Evolutionary conservation across 2,329 filamentous ascomycete genomes (phyloP).

Genomic region (Colletotrichum sp.): DNA sequence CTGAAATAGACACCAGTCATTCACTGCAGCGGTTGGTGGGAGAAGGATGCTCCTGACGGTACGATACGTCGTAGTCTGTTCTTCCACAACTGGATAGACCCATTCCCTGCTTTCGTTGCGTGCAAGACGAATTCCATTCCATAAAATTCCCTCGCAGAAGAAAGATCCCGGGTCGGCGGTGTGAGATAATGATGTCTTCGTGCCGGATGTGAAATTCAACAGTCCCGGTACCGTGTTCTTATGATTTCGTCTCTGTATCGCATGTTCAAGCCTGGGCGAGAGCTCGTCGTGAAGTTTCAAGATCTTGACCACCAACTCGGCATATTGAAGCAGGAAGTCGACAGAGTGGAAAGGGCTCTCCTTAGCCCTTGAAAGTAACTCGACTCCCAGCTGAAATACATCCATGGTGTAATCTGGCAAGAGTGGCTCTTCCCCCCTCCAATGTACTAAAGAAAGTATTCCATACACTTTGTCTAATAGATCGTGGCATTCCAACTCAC

Average conservation of each 20-base stretch:
- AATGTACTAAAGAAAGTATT: neutral
- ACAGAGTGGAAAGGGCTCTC: neutral
- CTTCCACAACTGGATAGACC: neutral
- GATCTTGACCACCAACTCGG: neutral
- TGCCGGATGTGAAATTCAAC: neutral
- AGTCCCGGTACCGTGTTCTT: neutral
- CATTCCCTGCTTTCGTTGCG: neutral
- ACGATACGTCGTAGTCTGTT: neutral
- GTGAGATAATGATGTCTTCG: neutral
- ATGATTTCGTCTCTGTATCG: neutral
- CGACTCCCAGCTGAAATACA: neutral
- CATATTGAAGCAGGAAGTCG: neutral
- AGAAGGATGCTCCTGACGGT: neutral
- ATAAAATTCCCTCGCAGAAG: neutral
- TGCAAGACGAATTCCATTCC: neutral
- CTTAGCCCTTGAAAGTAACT: neutral
- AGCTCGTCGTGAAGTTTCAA: neutral
- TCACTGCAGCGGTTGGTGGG: neutral
- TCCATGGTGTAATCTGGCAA: neutral
- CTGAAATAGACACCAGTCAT: neutral
- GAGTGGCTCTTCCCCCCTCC: neutral
- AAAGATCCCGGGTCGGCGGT: neutral
- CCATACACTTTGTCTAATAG: neutral
- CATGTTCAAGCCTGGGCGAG: neutral
- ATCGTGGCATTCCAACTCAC: neutral